These are phyloP conservation scores for Didymella arachidicola DNA, from an alignment of 2,329 filamentous ascomycete species.

Conservation along the genomic window DNA sequence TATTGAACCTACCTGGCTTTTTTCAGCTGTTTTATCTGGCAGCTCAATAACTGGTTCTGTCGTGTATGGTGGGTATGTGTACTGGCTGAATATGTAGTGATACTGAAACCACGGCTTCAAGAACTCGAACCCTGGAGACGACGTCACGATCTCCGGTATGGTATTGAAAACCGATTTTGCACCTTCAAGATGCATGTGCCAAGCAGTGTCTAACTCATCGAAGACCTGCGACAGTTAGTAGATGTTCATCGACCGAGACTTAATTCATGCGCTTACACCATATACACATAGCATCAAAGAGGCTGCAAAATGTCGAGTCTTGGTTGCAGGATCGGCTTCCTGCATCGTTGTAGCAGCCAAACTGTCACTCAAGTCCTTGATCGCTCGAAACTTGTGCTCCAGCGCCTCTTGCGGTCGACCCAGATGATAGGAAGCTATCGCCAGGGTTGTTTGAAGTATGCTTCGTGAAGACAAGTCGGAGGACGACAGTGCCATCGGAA, in stretches of 20 bases:
- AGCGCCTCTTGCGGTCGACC: slow-evolving; percentile 53
- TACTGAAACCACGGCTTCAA: slow-evolving; percentile 59
- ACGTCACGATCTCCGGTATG: slow-evolving; percentile 35
- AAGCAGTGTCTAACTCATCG: slow-evolving; percentile 58
- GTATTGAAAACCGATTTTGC: slow-evolving; percentile 51
- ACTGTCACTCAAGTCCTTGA: slow-evolving; percentile 52
- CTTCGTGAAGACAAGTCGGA: slow-evolving; percentile 48
- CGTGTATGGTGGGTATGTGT: slow-evolving; percentile 48
- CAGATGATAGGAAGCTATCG: slow-evolving; percentile 56
- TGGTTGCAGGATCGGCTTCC: slow-evolving; percentile 34
- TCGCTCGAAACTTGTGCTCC: slow-evolving; percentile 54
- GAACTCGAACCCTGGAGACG: slow-evolving; percentile 45
- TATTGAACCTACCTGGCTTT: not conserved
- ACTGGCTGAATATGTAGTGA: slow-evolving; percentile 57
- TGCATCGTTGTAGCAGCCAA: slow-evolving; percentile 33
- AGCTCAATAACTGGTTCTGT: slow-evolving; percentile 40
- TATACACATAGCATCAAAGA: slow-evolving; percentile 63
- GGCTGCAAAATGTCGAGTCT: slow-evolving; percentile 55
- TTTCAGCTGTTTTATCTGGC: not conserved
- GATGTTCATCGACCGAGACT: not conserved
- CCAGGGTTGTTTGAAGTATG: slow-evolving; percentile 56
- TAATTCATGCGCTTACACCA: slow-evolving; percentile 43
- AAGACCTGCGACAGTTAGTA: slow-evolving; percentile 51
- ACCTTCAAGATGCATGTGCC: slow-evolving; percentile 56
- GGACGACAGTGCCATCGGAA: slow-evolving; percentile 56